Base-by-base conservation (phyloP, 805 yeast genomes). In the Candida caryicola region DNA sequence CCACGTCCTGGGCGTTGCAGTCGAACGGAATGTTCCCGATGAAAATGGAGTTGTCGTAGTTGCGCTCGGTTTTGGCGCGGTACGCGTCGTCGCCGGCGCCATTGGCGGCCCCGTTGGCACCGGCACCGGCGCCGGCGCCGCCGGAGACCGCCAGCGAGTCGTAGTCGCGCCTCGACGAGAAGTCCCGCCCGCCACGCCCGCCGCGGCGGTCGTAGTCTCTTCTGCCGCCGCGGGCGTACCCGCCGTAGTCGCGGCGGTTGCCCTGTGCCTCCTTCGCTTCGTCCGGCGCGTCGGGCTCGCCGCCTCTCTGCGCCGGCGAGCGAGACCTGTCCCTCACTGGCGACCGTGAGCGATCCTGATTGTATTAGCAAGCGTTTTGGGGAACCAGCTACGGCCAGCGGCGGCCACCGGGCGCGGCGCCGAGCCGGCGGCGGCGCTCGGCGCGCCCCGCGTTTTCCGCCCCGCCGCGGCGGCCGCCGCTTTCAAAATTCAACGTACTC, bases 11-110 rank as follows among this genome's bases (percentile, higher is more conserved):
- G 50, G 85, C 74, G 23, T 79, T 73, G 46, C 79, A 70, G 36
- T 75, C 77, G 55, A 74, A 85, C 4, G 90, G 85, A 38, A 85
- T 66, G 55, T 84, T 84, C 6, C 91, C 90, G 32, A 85, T 73
- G 52, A 85, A 85, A 31, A 84, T 68, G 42, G 87, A 80, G 55
- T 82, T 81, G 33, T 72, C 74, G 56, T 81, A 81, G 57, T 82
- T 78, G 64, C 89, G 73, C 19, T 65, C 71, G 14, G 62, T 54
- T 39, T 63, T 62, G 23, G 55, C 44, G 12, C 64, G 52, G 43
- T 61, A 62, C 31, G 53, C 62, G 17, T 54, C 64, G 25, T 54
- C 51, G 36, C 69, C 70, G 19, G 65, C 59, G 47, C 67, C 70
- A 23, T 62, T 59, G 44, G 64, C 62, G 10, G 25, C 7, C 46